Percentiles rank a stretch among this genome's conserved stretches.
These are phyloP conservation scores for Piper betle DNA, from an alignment of 164 flowering plant species.

Conservation along the genomic window DNA sequence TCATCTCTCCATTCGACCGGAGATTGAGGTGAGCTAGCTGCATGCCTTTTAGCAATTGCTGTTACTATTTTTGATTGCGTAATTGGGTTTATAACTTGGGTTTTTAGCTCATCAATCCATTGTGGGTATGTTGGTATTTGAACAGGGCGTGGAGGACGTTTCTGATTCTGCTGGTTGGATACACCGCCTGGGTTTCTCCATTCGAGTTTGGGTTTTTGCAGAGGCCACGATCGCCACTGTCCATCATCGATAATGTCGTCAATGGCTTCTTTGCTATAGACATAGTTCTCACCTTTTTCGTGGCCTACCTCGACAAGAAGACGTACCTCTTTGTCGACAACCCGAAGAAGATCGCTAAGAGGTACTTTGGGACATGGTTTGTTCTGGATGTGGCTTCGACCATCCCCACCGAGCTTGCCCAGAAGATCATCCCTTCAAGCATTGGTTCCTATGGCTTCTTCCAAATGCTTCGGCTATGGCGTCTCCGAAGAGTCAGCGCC, in stretches of 20 bases:
- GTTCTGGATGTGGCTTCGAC: constrained; percentile 77
- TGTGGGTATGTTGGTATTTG: no score
- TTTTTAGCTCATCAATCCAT: no score
- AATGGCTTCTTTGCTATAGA: constrained; percentile 87
- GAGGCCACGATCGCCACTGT: constrained; percentile 33
- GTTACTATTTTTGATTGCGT: no score
- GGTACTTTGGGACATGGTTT: constrained; percentile 58
- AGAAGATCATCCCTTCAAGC: constrained; percentile 35
- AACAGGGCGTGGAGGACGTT: constrained; percentile 61
- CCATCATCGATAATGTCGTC: constrained; percentile 66
- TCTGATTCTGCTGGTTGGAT: constrained; percentile 59
- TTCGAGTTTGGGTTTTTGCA: constrained; percentile 78
- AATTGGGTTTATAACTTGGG: no score
- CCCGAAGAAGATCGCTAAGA: constrained; percentile 67
- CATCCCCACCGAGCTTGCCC: constrained; percentile 65
- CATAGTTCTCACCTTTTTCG: constrained; percentile 75
- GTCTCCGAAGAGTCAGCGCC: constrained; percentile 85
- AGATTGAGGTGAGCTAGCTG: constrained; percentile 47
- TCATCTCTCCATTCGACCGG: constrained; percentile 71
- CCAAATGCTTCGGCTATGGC: constrained; percentile 99
- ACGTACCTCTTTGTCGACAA: constrained; percentile 57
- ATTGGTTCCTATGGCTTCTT: constrained; percentile 50
- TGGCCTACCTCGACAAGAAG: constrained; percentile 64
- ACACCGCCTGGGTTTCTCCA: constrained; percentile 92
- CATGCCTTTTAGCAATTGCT: no score